phyloP scores from a whole-genome alignment of 2,329 filamentous ascomycete genomes.

The Penicillium sclerotigenum region DNA sequence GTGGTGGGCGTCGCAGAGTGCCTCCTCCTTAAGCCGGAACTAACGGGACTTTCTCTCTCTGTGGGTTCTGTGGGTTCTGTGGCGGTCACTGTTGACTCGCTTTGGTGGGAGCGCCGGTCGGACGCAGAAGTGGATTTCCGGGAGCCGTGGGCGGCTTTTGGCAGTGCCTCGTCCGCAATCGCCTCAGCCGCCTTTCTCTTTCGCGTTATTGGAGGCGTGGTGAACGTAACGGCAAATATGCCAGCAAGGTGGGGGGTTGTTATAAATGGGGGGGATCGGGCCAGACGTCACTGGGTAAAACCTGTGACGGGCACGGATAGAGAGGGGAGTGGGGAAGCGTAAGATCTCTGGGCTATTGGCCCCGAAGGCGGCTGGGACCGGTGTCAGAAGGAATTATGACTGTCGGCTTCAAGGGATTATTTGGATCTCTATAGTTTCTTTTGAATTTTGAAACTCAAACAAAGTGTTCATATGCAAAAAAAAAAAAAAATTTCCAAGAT shows the following conservation, averaged over 20 bases:
- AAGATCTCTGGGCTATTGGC: background rate
- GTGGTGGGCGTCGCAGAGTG: slow-evolving; percentile 45
- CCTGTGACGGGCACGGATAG: slow-evolving; percentile 6
- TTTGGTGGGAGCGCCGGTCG: slow-evolving; percentile 29
- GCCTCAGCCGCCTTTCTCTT: slow-evolving; percentile 55
- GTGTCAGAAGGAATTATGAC: background rate
- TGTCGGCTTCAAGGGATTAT: background rate
- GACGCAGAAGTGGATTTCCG: slow-evolving; percentile 25
- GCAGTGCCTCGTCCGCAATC: slow-evolving; percentile 26
- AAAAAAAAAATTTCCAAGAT: background rate
- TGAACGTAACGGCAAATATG: slow-evolving; percentile 36
- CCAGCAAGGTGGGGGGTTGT: slow-evolving; percentile 2
- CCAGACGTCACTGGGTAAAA: slow-evolving; percentile 8
- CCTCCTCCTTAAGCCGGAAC: slow-evolving; percentile 21
- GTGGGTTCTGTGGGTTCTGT: slow-evolving; percentile 9
- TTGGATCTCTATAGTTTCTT: background rate
- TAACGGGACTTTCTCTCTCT: slow-evolving; percentile 18
- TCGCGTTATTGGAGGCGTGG: slow-evolving; percentile 52
- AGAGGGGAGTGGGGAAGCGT: slow-evolving; percentile 8
- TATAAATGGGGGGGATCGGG: background rate
- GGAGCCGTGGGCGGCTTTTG: slow-evolving; percentile 28
- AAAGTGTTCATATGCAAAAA: no score
- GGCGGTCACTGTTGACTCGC: slow-evolving; percentile 11
- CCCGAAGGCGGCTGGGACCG: background rate
- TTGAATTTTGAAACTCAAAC: background rate